phyloP scores from a whole-genome alignment of 352 stramenopile genomes.

The Elongisporangium anandrum region DNA sequence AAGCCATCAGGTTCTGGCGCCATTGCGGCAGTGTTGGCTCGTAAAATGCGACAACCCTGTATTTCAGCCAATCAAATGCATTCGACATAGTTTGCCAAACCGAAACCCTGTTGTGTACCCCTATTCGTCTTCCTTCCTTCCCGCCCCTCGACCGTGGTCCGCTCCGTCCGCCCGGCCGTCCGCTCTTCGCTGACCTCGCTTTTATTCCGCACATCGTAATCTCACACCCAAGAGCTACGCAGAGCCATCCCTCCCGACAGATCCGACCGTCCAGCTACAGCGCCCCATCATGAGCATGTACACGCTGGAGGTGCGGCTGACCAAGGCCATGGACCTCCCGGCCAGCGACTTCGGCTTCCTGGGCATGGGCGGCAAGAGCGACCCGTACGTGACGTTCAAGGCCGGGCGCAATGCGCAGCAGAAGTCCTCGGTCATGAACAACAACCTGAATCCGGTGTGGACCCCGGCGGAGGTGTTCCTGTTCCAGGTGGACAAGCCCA shows the following conservation, averaged over 20 bases:
- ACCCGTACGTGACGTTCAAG: slow-evolving; percentile 70
- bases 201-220: neutral
- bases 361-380: slow-evolving; percentile 67
- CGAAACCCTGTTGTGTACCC: neutral
- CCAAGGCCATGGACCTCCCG: slow-evolving; percentile 40
- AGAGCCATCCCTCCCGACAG: neutral
- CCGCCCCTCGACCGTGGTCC: neutral
- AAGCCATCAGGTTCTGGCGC: neutral
- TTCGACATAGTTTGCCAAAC: neutral
- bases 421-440: slow-evolving; percentile 46
- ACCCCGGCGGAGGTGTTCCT: slow-evolving; percentile 51
- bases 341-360: slow-evolving; percentile 64
- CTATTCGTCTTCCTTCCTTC: neutral
- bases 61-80: neutral
- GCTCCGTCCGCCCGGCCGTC: neutral
- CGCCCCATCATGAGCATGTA: slow-evolving; percentile 43
- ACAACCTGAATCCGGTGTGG: slow-evolving; percentile 53
- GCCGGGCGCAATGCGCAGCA: slow-evolving; percentile 31
- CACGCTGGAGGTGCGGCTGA: slow-evolving; percentile 54
- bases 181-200: neutral
- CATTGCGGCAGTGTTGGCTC: neutral
- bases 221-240: neutral
- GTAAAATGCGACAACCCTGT: neutral
- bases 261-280: too few relatives aligned
- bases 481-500: slow-evolving; percentile 59